Evolutionary conservation across 495 filamentous ascomycete species (phyloP), one percentile per base, ranked within the genome.

Genomic region (Annulohypoxylon bovei): DNA sequence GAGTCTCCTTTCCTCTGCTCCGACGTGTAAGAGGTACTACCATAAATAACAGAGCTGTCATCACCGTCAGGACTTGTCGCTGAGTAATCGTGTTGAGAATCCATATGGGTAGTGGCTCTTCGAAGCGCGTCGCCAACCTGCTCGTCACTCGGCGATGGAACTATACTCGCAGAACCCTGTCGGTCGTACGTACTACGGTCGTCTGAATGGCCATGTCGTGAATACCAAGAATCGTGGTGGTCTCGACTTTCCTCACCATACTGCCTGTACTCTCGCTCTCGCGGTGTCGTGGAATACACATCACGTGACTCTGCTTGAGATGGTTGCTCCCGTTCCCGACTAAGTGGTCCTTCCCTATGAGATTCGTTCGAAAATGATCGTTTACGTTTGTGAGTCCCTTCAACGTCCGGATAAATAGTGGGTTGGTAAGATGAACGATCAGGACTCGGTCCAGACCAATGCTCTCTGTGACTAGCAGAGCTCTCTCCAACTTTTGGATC

Each of bases 321-420:
- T 49, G 62, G 69, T 16, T 71, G 75, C 27, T 75, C 75, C 23
- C 69, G 64, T n/a, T 74, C 62, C 53, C 66, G 73, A 18, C 52
- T 37, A 27, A 23, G 27, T 33, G 39, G 42, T 58, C 76, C 74
- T 55, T 81, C 80, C 37, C 77, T 80, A 60, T 71, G 68, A 16
- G 75, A 72, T 23, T 82, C 84, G 44, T 80, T 73, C 32, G 84
- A 85, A 11, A 76, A 70, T 44, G 84, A 85, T 42, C 86, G 80
- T 73, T 87, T 88, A 65, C 86, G 83, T 73, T 88, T 88, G 67
- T 86, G 82, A 18, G 80, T 76, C 4, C 64, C 62, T 55, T 86
- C 84, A 14, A 49, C 62, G 16, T 83, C 80, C 4, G 78, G 52
- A 68, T 82, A 81, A 40, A 62, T n/a, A 16, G 76, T 47, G 12